Conservation (phyloP, 2,329 filamentous ascomycete genomes). For the Aspergillus glaucus region DNA sequence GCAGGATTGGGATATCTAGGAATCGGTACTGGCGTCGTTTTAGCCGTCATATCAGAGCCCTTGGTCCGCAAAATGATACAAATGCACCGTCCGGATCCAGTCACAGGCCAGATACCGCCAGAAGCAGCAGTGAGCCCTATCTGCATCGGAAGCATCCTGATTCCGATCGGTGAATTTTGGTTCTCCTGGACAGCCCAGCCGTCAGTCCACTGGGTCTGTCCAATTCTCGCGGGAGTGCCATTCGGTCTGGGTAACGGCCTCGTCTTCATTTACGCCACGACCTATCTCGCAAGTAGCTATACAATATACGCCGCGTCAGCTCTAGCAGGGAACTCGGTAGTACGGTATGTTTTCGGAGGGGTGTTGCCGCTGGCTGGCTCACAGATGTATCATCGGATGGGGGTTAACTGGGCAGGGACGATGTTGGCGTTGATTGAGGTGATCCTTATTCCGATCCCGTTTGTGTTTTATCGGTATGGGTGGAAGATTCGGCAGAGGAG, state of each 20-base stretch:
- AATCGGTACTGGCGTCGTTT: constrained; percentile 42
- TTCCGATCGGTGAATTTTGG: constrained; percentile 66
- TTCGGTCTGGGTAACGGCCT: neutral
- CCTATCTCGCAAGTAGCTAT: neutral
- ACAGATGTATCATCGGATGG: neutral
- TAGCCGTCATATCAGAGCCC: constrained; percentile 49
- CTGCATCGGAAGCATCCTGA: constrained; percentile 62
- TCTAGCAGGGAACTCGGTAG: neutral
- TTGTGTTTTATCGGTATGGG: neutral
- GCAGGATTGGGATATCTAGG: constrained; percentile 68
- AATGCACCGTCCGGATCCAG: constrained; percentile 58
- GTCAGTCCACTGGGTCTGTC: constrained; percentile 66
- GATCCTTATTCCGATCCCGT: neutral
- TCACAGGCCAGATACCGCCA: constrained; percentile 51
- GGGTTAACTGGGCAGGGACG: neutral
- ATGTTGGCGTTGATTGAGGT: neutral
- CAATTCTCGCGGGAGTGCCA: constrained; percentile 22
- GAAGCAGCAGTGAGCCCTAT: constrained; percentile 70
- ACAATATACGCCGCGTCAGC: neutral
- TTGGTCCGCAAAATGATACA: constrained; percentile 66
- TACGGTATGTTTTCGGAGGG: neutral
- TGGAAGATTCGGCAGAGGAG: neutral
- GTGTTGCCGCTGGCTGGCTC: neutral
- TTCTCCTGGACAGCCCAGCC: constrained; percentile 73
- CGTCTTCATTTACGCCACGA: neutral